phyloP scores from a whole-genome alignment of 768 basidiomycete species.

The Macrolepiota albuminosa region DNA sequence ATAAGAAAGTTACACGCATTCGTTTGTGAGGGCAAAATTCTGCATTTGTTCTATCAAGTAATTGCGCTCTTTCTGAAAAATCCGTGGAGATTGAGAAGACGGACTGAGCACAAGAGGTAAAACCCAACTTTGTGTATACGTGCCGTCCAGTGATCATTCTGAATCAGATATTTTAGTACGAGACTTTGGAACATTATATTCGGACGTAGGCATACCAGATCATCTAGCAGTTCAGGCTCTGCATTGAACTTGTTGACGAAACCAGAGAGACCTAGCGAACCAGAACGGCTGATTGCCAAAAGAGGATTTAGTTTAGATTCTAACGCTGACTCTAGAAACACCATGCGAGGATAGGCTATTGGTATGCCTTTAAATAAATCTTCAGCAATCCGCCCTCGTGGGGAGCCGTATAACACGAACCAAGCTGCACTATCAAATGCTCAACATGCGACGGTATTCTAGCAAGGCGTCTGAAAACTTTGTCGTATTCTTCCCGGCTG shows the following conservation, averaged over 20 bases:
- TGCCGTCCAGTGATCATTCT: conserved; percentile 94
- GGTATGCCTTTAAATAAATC: conserved; percentile 48
- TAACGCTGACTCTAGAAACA: conserved; percentile 76
- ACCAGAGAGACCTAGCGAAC: conserved; percentile 63
- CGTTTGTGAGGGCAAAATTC: conserved; percentile 57
- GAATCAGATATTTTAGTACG: background rate
- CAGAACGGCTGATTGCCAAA: conserved; percentile 64
- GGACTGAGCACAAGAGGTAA: background rate
- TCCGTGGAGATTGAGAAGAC: conserved; percentile 1
- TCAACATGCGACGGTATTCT: conserved; percentile 63
- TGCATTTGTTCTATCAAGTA: conserved; percentile 81
- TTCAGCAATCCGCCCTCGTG: background rate
- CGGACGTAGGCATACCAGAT: conserved; percentile 50
- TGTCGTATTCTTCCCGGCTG: conserved; percentile 65
- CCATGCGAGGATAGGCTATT: conserved; percentile 91
- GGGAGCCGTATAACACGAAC: conserved; percentile 27
- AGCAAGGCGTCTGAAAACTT: conserved; percentile 59
- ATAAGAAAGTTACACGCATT: conserved; percentile 78
- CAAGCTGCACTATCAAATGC: conserved; percentile 81
- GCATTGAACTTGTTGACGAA: conserved; percentile 89
- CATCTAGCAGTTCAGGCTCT: conserved; percentile 92
- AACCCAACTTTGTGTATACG: conserved; percentile 62
- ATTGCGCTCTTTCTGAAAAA: conserved; percentile 77
- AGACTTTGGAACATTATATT: background rate
- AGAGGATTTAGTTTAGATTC: conserved; percentile 85